Percentiles rank a stretch among this genome's conserved stretches.
phyloP scores from a whole-genome alignment of 441 rosid species.

The Erysimum pusillum region DNA sequence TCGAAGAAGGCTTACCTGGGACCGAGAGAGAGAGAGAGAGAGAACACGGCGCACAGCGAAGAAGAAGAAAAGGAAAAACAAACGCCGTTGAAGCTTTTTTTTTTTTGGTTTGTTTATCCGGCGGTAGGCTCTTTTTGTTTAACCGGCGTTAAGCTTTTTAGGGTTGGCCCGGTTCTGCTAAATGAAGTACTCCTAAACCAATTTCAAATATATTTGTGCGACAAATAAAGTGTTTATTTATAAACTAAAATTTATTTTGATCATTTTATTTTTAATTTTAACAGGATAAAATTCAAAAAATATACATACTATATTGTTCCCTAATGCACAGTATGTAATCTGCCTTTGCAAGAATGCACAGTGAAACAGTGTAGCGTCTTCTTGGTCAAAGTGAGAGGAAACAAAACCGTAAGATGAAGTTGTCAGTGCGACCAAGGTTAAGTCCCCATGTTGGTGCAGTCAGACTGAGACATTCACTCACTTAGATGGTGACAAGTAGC shows the following conservation, averaged over 20 bases:
- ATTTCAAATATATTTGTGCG: neutral
- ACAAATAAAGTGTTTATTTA: neutral
- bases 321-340: no score
- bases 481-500: no score
- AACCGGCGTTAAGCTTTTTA: conserved; percentile 38
- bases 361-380: no score
- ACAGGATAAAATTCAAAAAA: no score
- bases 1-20: conserved; percentile 34
- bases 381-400: no score
- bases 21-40: neutral
- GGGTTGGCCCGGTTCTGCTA: conserved; percentile 33
- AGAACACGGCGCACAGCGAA: neutral
- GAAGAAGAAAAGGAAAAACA: neutral
- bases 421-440: no score
- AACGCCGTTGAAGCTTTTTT: conserved; percentile 20
- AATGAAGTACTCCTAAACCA: neutral
- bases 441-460: no score
- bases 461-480: no score
- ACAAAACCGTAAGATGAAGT: no score
- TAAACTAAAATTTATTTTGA: neutral
- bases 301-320: no score
- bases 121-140: conserved; percentile 21
- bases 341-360: no score
- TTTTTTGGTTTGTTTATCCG: neutral
- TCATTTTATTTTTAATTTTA: no score